Base-by-base conservation (phyloP, 306 rosid species). In the Ormosia semicastrata region DNA sequence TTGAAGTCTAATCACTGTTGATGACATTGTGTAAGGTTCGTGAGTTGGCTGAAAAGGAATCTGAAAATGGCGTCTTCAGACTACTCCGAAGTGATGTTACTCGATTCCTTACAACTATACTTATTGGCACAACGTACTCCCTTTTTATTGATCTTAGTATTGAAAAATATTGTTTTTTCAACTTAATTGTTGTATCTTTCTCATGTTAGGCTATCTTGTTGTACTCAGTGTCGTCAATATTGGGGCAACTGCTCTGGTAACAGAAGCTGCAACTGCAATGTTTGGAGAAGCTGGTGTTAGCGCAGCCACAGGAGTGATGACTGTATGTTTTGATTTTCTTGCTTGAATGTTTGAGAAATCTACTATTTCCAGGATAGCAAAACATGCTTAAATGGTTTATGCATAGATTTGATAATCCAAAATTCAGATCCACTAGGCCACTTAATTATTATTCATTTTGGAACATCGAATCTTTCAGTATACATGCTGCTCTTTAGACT, bases 241-340 rank as follows among this genome's bases (percentile, higher is more conserved):
- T 78, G 99, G 91, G 83, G 99, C 99, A 60, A 96, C 98, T 80
- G 99, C 99, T 71, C 87, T 94, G 64, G 97, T 94, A 69, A 94
- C 99, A 10, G 92, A 96, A 3, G 98, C 99, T 40, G 97, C 98
- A 74, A 96, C 99, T 47, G 92, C 99, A 75, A 82, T 86, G 66
- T 96, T 96, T 87, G 99, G 99, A 41, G 98, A 96, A 91, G 98
- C 98, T 72, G 99, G 99, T 83, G 87, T 96, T 67, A 93, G 94
- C n/a, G 99, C 99, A 57, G 99, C 98, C 71, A 96, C 99, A 60
- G 99, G 99, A 90, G 95, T 94, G 85, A 96, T 96, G 99, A 96
- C 99, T 52, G 98, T 96, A 92, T 86, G 97, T 84, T 52, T 79
- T 53, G 60, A 64, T 84, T 77, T 77, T 77, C 78, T 66, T 40